These are phyloP conservation scores for Yarrowia sp. DNA, from an alignment of 805 yeast genomes.

Conservation along the genomic window DNA sequence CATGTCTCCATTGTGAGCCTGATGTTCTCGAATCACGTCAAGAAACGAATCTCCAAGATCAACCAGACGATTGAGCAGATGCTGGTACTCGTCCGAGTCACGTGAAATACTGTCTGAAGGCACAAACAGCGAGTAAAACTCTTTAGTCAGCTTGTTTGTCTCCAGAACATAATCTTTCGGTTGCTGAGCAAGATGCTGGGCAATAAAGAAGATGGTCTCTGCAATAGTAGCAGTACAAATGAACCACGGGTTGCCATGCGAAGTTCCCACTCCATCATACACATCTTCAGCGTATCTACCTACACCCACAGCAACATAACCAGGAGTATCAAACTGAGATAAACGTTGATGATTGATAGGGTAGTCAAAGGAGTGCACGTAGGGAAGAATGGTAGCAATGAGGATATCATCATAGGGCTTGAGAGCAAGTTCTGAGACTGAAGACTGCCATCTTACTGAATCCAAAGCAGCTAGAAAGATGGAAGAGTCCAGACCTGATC, in stretches of 20 bases:
- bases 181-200: constrained; percentile 33
- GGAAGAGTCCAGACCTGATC: constrained; percentile 81
- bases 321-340: constrained; percentile 17
- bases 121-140: constrained; percentile 31
- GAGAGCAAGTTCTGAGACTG: neutral
- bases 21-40: constrained; percentile 47
- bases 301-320: constrained; percentile 37
- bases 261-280: constrained; percentile 68
- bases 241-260: constrained; percentile 95
- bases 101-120: constrained; percentile 35
- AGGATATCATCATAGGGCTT: constrained; percentile 32
- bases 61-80: constrained; percentile 33
- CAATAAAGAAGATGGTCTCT: constrained; percentile 37
- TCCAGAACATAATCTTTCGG: constrained; percentile 29
- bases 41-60: constrained; percentile 51
- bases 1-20: constrained; percentile 64
- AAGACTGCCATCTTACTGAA: neutral
- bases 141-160: constrained; percentile 23
- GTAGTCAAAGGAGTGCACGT: constrained; percentile 65
- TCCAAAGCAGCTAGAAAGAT: constrained; percentile 48
- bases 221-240: constrained; percentile 46
- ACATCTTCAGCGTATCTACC: constrained; percentile 94
- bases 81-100: constrained; percentile 27
- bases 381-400: constrained; percentile 49
- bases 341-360: constrained; percentile 53